Percentiles rank a stretch among this genome's conserved stretches.
These are phyloP conservation scores for Durusdinium trenchii DNA, from an alignment of 73 alveolate genomes.

Conservation along the genomic window DNA sequence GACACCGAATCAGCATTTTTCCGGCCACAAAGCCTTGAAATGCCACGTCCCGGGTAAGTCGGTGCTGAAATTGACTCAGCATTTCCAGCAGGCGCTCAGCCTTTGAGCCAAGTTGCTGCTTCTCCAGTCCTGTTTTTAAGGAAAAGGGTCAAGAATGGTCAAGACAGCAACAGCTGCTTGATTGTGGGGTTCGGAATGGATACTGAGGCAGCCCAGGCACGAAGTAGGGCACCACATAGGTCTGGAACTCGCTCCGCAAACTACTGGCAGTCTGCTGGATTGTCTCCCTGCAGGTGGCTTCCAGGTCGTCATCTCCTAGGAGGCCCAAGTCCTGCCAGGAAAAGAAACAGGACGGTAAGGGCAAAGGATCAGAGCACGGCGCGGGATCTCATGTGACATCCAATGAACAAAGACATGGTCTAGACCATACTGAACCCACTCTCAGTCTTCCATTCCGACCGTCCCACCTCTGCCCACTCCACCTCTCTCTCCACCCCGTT, in stretches of 20 bases:
- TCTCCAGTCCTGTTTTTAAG: too few species aligned
- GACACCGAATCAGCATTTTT: too few species aligned
- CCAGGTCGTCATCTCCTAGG: slow-evolving; percentile 33
- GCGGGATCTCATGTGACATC: too few species aligned
- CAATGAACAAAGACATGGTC: neutral
- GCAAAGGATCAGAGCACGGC: too few species aligned
- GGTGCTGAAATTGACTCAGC: too few species aligned
- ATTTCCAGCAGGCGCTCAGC: too few species aligned
- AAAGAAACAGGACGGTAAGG: neutral
- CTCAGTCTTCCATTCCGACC: neutral
- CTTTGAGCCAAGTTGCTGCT: too few species aligned
- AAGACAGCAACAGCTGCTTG: too few species aligned
- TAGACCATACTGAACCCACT: neutral
- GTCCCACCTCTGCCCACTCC: neutral
- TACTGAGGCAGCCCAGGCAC: neutral
- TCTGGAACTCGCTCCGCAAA: slow-evolving; percentile 19
- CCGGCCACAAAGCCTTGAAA: too few species aligned
- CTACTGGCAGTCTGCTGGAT: neutral
- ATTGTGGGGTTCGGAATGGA: too few species aligned
- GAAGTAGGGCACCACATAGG: slow-evolving; percentile 35
- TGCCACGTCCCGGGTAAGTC: too few species aligned
- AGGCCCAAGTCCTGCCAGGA: slow-evolving; percentile 45
- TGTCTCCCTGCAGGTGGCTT: neutral
- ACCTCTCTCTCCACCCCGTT: neutral
- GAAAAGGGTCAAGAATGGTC: too few species aligned